A percentile compares a stretch with the other conserved stretches of the same genome.
Conservation (phyloP, 192 early-diverging fungal genomes). For the Umbelopsis ramanniana region DNA sequence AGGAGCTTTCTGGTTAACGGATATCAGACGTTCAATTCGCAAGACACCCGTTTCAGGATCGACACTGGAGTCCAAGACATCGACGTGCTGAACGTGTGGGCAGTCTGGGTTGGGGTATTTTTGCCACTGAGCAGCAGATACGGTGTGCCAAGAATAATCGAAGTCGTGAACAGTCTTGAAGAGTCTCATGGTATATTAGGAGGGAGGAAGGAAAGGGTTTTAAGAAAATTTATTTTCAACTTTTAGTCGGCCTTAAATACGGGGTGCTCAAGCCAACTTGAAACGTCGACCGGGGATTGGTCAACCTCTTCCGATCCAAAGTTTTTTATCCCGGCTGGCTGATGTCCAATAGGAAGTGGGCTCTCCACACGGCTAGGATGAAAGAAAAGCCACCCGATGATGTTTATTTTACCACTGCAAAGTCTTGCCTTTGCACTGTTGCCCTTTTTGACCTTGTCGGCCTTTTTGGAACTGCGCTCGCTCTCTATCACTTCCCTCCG, state of each 20-base stretch:
- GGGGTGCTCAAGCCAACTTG: conserved; percentile 13
- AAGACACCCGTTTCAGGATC: conserved; percentile 85
- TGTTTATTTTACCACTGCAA: background rate
- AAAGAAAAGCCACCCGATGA: background rate
- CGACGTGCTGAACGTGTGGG: conserved; percentile 90
- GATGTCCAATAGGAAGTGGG: background rate
- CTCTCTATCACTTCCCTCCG: conserved; percentile 7
- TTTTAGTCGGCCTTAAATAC: background rate
- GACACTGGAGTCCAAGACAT: conserved; percentile 81
- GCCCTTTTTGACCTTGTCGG: background rate
- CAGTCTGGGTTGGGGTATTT: conserved; percentile 98
- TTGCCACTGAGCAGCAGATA: conserved; percentile 88
- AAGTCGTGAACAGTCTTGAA: conserved; percentile 82
- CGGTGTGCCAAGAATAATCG: conserved; percentile 81
- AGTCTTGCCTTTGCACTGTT: background rate
- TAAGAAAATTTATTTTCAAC: background rate
- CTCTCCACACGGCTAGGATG: background rate
- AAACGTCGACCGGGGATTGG: conserved; percentile 9
- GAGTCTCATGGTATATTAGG: conserved; percentile 70
- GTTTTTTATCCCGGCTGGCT: background rate
- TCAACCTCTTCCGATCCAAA: background rate
- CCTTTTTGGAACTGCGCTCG: background rate
- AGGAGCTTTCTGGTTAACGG: conserved; percentile 85
- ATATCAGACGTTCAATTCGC: conserved; percentile 90
- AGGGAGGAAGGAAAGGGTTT: background rate